Evolutionary conservation across 2,329 filamentous ascomycete genomes (phyloP).

Genomic region (Nectriaceae sp.): DNA sequence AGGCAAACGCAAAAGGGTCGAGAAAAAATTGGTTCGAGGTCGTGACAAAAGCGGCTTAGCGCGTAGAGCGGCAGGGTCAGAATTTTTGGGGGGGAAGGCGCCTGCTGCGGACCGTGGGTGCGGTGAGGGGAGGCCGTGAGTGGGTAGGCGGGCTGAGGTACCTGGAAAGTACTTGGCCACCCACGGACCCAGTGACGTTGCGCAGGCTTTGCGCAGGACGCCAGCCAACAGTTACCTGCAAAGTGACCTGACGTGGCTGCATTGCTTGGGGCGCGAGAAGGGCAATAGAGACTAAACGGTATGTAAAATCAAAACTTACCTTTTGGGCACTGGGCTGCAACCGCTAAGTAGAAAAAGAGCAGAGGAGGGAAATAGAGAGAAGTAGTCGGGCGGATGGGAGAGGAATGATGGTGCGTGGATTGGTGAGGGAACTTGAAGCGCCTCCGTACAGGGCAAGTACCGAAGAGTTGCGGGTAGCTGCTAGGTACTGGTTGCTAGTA

Average conservation of each 20-base stretch:
- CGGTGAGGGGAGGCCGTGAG: conserved; percentile 30
- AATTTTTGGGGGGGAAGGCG: conserved; percentile 22
- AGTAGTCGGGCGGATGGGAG: too few species aligned
- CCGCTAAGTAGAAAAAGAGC: too few species aligned
- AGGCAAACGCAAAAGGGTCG: conserved; percentile 33
- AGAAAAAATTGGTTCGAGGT: conserved; percentile 37
- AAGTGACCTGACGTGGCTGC: conserved; percentile 24
- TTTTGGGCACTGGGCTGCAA: too few species aligned
- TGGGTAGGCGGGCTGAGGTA: conserved; percentile 22
- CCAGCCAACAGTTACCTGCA: conserved; percentile 10
- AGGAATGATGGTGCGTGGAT: too few species aligned
- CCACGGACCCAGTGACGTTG: conserved; percentile 23
- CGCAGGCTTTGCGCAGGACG: background rate
- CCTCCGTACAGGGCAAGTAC: too few species aligned
- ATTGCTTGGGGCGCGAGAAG: too few species aligned
- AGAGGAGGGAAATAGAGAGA: too few species aligned
- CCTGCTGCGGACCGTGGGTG: conserved; percentile 14
- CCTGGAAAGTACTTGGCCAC: conserved; percentile 27
- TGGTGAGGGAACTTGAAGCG: too few species aligned
- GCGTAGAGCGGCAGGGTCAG: conserved; percentile 23
- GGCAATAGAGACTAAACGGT: conserved; percentile 11
- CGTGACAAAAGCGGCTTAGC: conserved; percentile 35
- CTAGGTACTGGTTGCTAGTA: too few species aligned
- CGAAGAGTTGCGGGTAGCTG: too few species aligned
- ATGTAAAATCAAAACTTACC: too few species aligned